Base-by-base conservation (phyloP, 2,329 filamentous ascomycete genomes). In the Blumeria graminis region DNA sequence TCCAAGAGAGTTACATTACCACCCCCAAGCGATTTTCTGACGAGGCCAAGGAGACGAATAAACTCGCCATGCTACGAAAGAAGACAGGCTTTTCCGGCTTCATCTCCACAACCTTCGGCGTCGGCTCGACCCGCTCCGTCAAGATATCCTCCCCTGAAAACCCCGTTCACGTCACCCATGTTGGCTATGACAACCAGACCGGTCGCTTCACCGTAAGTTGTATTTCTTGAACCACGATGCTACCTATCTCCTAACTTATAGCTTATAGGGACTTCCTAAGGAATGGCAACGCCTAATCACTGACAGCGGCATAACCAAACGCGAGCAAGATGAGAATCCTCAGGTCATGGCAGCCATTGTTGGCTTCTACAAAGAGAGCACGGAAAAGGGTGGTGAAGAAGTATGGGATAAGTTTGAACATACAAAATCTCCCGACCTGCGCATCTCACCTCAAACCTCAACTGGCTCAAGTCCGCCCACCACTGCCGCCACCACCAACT, bases 91-190 rank as follows among this genome's bases (percentile, higher is more conserved):
- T 94, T 66, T 88, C 86, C 14, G 86, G 82, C 62, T 88, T 94
- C 65, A 81, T 94, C 73, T 90, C 82, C 68, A 90, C 82, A 68
- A 90, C 82, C 67, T 67, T 82, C 59, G 72, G 81, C 66, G 81
- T 93, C 58, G 84, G 86, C 61, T 90, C 88, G 38, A 88, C 86
- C 56, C 86, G 89, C 69, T 86, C 88, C 61, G 87, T 92, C 51
- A 80, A 90, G 69, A 98, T 98, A 64, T 96, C 92, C n/a, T 86
- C 88, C 39, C 92, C 92, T 56, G 89, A 94, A 69, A 96, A 98
- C 65, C 92, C 92, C 53, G 88, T 96, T 58, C 92, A 96, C 70
- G 86, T 98, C 64, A 96, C 90, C 57, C 92, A 98, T 69, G 92
- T 98, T 62, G 90, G 90, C 63, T 95, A 94, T 68, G 90, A 98